These are phyloP conservation scores for Dictyostelium firmibasis DNA, from an alignment of 78 protist species.

Conservation along the genomic window DNA sequence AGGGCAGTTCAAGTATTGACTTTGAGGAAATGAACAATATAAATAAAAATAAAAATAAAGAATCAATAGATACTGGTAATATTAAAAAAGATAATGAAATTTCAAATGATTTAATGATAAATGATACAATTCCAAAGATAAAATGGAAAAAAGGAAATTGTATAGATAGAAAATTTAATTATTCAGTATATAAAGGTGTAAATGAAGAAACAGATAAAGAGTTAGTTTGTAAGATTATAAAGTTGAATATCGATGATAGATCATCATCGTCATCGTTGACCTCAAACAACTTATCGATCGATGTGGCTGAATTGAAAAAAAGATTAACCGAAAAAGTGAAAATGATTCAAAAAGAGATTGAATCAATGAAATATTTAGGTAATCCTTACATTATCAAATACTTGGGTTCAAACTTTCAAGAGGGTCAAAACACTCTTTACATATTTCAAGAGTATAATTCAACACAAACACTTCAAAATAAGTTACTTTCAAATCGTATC, in stretches of 20 bases:
- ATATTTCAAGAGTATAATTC: conserved; percentile 31
- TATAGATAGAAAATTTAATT: neutral
- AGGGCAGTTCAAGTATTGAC: conserved; percentile 15
- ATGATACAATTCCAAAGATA: conserved; percentile 13
- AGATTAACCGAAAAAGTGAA: neutral
- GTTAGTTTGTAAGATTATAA: neutral
- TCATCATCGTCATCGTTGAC: neutral
- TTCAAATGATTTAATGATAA: neutral
- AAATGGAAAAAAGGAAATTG: conserved; percentile 35
- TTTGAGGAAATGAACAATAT: neutral
- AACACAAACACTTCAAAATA: neutral
- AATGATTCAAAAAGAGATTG: conserved; percentile 39
- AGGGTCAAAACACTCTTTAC: neutral
- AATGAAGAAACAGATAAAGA: neutral
- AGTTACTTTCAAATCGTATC: neutral
- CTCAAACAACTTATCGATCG: neutral
- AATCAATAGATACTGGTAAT: neutral
- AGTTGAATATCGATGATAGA: neutral
- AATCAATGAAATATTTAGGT: conserved; percentile 25
- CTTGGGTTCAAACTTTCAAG: conserved; percentile 20
- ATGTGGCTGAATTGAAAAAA: neutral
- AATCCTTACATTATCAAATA: conserved; percentile 32
- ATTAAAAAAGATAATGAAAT: neutral
- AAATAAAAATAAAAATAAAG: neutral
- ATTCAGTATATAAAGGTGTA: neutral